Evolutionary conservation across 2,329 filamentous ascomycete species (phyloP), one percentile per base, ranked within the genome.

Genomic region (Paraphaeosphaeria sporulosa): DNA sequence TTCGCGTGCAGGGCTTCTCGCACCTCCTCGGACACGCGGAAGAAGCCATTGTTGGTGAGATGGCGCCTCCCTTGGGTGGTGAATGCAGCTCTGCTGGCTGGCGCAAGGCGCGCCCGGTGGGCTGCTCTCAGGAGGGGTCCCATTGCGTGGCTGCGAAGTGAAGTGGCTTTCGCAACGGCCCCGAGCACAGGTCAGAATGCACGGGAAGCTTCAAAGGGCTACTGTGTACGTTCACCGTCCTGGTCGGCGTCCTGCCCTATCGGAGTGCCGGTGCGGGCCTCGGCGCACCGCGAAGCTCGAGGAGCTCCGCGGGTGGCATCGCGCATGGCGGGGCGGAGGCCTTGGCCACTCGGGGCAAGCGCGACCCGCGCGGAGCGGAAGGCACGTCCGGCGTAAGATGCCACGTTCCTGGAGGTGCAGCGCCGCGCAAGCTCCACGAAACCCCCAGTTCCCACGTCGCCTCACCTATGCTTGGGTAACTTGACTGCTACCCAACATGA

Each of bases 21-120:
- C 13, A 99, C 90, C 78, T 98, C 94, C 53, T 94, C 90, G 0
- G 92, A 94, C 44, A 97, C 83, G 55, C 84, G 85, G 58, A 96
- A 84, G 61, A 80, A 93, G 78, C 73, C 78, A 77, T 78, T 80
- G 62, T 77, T 76, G 36, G 75, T 74, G 58, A 76, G 61, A 48
- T 63, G 59, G 21, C 74, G 70, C 54, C 71, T 64, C n/a, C 61
- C 63, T n/a, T 55, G 43, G 8, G 42, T 44, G 32, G 54, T 32
- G 13, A 47, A 52, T 13, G 48, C 21, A 2, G 27, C 27, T 46
- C 54, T 48, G 36, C 38, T 48, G 13, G 49, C 51, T 19, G 50
- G 52, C 3, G 61, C 38, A 30, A 69, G 58, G 23, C 64, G 62
- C 2, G 68, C 66, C 55, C 73, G 62, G 8, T 57, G 48, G 51